Percentiles rank a stretch among this genome's conserved stretches.
Evolutionary conservation across 2,329 filamentous ascomycete genomes (phyloP).

Genomic region (Lecanicillium sp.): DNA sequence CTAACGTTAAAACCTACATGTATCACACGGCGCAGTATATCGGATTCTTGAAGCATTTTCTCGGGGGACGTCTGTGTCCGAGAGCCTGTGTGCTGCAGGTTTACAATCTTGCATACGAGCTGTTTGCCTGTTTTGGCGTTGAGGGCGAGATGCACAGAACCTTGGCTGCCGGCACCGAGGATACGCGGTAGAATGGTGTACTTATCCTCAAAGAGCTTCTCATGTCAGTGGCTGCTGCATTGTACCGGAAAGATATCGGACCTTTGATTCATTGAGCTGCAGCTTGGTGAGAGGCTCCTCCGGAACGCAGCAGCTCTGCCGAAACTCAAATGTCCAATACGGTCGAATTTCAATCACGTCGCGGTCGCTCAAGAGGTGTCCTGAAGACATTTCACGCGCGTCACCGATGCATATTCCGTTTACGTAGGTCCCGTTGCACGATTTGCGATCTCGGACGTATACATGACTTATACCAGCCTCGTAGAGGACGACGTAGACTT

Average conservation of each 20-base stretch:
- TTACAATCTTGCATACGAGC: constrained; percentile 62
- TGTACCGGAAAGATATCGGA: constrained; percentile 14
- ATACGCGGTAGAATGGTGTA: constrained; percentile 30
- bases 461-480: constrained; percentile 39
- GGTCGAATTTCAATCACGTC: constrained; percentile 41
- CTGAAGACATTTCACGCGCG: constrained; percentile 31
- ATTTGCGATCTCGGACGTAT: constrained; percentile 52
- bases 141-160: constrained; percentile 32
- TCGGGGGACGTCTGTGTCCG: constrained; percentile 25
- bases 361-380: constrained; percentile 43
- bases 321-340: constrained; percentile 32
- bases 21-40: constrained; percentile 46
- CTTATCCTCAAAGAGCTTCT: constrained; percentile 28
- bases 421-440: constrained; percentile 48
- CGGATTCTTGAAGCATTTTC: constrained; percentile 42
- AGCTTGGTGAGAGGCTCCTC: constrained; percentile 23
- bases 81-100: constrained; percentile 33
- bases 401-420: constrained; percentile 40
- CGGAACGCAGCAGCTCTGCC: constrained; percentile 23
- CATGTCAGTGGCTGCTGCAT: background rate
- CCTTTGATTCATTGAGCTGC: constrained; percentile 29
- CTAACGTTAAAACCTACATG: constrained; percentile 39
- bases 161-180: constrained; percentile 33
- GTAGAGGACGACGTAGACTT: constrained; percentile 49
- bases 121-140: constrained; percentile 50